These are phyloP conservation scores for Candolleomyces eurysporus DNA, from an alignment of 768 basidiomycete genomes.

Conservation along the genomic window DNA sequence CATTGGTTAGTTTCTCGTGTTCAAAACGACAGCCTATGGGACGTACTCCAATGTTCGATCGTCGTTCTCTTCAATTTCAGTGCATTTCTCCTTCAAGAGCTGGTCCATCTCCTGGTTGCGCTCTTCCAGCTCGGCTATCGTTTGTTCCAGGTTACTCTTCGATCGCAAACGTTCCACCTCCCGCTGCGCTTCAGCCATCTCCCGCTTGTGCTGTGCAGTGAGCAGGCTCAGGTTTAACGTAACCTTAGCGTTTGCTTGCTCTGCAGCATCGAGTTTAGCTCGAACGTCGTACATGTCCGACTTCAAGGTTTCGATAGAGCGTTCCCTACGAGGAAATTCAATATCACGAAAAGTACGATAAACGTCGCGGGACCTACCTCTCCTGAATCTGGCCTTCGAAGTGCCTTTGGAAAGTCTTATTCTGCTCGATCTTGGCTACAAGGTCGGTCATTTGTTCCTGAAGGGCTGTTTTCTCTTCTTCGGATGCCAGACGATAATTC, in stretches of 20 bases:
- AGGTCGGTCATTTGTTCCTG: conserved; percentile 58
- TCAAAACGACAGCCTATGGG: conserved; percentile 1
- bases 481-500: not conserved
- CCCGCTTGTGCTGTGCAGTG: conserved; percentile 64
- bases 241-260: conserved; percentile 58
- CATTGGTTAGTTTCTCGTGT: conserved; percentile 2
- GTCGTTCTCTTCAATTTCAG: conserved; percentile 83
- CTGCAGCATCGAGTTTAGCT: conserved; percentile 46
- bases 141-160: conserved; percentile 53
- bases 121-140: conserved; percentile 61
- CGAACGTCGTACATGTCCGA: conserved; percentile 40
- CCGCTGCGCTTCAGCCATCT: conserved; percentile 53
- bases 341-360: conserved; percentile 4
- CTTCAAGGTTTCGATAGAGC: conserved; percentile 35
- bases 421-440: conserved; percentile 65
- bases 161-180: conserved; percentile 54
- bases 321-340: conserved; percentile 43
- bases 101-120: conserved; percentile 77
- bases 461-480: conserved; percentile 44
- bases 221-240: conserved; percentile 68
- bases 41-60: conserved; percentile 77
- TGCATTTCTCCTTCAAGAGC: conserved; percentile 62
- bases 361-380: conserved; percentile 38
- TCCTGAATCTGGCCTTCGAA: conserved; percentile 65
- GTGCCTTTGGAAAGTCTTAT: conserved; percentile 56